Conservation (phyloP, 306 rosid species). For the Chamaecrista fasciculata region DNA sequence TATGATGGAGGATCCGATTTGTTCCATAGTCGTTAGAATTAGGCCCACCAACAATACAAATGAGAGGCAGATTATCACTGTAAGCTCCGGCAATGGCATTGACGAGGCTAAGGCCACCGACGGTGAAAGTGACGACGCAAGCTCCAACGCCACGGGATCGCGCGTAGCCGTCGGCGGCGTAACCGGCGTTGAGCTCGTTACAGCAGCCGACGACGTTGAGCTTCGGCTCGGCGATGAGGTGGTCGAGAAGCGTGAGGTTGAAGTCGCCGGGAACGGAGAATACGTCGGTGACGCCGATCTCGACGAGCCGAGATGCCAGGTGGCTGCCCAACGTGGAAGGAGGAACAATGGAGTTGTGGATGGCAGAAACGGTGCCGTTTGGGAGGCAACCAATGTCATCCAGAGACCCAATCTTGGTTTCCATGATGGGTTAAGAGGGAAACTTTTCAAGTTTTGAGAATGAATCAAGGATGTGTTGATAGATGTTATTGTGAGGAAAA, state of each 20-base stretch:
- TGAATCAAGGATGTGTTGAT: too few relatives aligned
- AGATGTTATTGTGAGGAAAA: too few relatives aligned
- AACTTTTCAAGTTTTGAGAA: too few relatives aligned
- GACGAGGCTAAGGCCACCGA: constrained; percentile 54
- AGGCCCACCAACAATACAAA: constrained; percentile 60
- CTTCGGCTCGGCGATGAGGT: constrained; percentile 49
- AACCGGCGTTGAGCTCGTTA: constrained; percentile 67
- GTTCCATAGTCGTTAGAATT: constrained; percentile 58
- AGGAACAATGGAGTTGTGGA: constrained; percentile 30
- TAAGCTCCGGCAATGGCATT: constrained; percentile 61
- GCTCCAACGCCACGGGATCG: constrained; percentile 57
- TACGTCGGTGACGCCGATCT: constrained; percentile 51
- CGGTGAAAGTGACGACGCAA: constrained; percentile 57
- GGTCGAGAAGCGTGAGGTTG: constrained; percentile 57
- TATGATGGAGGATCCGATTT: constrained; percentile 52
- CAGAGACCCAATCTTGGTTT: constrained; percentile 42
- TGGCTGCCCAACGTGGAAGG: constrained; percentile 51
- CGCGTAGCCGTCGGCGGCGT: constrained; percentile 67
- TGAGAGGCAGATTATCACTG: constrained; percentile 60
- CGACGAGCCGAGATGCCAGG: constrained; percentile 46
- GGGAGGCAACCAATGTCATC: constrained; percentile 30
- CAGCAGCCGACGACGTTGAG: constrained; percentile 51
- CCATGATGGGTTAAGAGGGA: constrained; percentile 21
- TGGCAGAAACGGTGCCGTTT: constrained; percentile 26
- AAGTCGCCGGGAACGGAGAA: constrained; percentile 66